Conservation (phyloP, 805 yeast genomes). For the Saturnispora mendoncae region DNA sequence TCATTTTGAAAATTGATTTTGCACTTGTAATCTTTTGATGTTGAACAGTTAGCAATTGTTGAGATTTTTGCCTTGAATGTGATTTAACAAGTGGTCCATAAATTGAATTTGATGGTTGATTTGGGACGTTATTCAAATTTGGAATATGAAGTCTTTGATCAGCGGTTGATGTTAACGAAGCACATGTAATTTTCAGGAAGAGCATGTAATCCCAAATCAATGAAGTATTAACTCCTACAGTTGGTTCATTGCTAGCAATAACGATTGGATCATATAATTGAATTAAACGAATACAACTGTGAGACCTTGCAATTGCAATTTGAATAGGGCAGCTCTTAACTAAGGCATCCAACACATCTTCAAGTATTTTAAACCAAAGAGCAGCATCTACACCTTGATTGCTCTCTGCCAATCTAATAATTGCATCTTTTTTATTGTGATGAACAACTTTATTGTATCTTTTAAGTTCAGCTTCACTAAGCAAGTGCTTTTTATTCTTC, state of each 20-base stretch:
- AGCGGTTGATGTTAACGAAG: constrained; percentile 80
- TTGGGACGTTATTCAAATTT: constrained; percentile 12
- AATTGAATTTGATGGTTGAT: constrained; percentile 14
- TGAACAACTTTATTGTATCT: constrained; percentile 55
- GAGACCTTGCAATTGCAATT: constrained; percentile 84
- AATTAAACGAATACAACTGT: constrained; percentile 80
- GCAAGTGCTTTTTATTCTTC: constrained; percentile 38
- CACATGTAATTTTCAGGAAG: constrained; percentile 83
- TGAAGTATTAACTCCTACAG: constrained; percentile 19
- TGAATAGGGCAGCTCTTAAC: constrained; percentile 84
- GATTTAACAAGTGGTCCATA: constrained; percentile 41
- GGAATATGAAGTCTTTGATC: constrained; percentile 69
- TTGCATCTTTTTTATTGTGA: constrained; percentile 51
- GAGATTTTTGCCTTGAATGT: constrained; percentile 69
- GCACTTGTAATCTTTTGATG: constrained; percentile 92
- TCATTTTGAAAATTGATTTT: constrained; percentile 78
- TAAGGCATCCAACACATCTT: constrained; percentile 59
- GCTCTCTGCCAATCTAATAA: constrained; percentile 77
- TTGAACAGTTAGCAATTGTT: constrained; percentile 72
- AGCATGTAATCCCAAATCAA: constrained; percentile 41
- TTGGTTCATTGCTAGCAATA: constrained; percentile 39
- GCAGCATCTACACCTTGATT: constrained; percentile 95
- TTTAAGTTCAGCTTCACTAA: constrained; percentile 70
- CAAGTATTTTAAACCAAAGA: constrained; percentile 87
- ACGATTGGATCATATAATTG: constrained; percentile 69